Conservation (phyloP, 345 rosid species). For the Arabis alpina region DNA sequence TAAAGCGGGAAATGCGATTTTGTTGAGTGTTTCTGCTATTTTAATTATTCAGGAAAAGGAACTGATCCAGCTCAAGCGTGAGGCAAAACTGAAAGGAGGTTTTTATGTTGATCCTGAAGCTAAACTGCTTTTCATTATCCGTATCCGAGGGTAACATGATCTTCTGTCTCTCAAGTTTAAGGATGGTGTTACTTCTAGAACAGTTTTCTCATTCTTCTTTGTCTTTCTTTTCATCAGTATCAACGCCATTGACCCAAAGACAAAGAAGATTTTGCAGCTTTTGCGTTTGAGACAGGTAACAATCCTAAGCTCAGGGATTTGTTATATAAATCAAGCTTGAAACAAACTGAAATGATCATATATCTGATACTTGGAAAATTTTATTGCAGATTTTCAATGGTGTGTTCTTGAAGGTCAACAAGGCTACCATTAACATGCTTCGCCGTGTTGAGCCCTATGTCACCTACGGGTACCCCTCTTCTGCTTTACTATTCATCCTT, state of each 20-base stretch:
- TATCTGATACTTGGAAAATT: background rate
- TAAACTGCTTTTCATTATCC: conserved; percentile 65
- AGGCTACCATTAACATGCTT: conserved; percentile 60
- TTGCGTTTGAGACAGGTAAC: conserved; percentile 80
- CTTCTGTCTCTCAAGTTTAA: background rate
- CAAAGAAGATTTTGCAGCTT: conserved; percentile 56
- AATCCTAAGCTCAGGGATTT: background rate
- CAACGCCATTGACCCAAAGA: conserved; percentile 71
- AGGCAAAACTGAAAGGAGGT: conserved; percentile 70
- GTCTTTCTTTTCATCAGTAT: conserved; percentile 47
- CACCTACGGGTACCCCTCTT: conserved; percentile 61
- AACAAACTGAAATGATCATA: background rate
- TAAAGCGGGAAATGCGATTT: background rate
- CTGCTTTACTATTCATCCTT: background rate
- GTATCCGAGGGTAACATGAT: conserved; percentile 62
- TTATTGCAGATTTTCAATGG: conserved; percentile 68
- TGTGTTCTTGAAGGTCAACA: conserved; percentile 68
- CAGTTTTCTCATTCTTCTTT: background rate
- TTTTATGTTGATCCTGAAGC: conserved; percentile 81
- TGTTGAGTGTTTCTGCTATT: background rate
- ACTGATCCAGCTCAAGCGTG: conserved; percentile 63
- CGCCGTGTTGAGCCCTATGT: conserved; percentile 84
- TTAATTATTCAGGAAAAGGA: conserved; percentile 51
- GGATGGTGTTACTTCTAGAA: background rate
- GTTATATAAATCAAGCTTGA: background rate